A percentile compares a stretch with the other conserved stretches of the same genome.
phyloP scores from a whole-genome alignment of 2,329 filamentous ascomycete genomes.

The Tolypocladium endophyticum region DNA sequence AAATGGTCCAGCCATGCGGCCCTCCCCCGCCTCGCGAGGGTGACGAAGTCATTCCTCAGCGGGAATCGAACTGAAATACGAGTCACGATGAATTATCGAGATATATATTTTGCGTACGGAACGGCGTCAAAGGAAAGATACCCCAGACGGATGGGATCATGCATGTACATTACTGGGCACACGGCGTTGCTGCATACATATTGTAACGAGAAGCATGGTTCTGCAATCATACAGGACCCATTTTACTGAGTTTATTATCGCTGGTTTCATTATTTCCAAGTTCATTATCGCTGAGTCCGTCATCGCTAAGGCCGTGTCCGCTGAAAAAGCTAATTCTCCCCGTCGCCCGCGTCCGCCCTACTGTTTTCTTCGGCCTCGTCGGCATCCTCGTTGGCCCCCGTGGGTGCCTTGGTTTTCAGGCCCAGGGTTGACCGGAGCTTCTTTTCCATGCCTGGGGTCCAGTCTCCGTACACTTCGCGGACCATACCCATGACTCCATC shows the following conservation, averaged over 20 bases:
- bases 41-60: conserved; percentile 14
- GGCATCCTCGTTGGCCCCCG: conserved; percentile 14
- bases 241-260: too few species aligned
- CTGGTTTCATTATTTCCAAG: too few species aligned
- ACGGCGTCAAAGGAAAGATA: conserved; percentile 1
- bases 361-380: conserved; percentile 5
- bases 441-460: conserved; percentile 43
- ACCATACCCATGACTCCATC: conserved; percentile 65
- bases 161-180: neutral
- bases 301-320: neutral
- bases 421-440: conserved; percentile 54
- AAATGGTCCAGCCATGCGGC: conserved; percentile 56
- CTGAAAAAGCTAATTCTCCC: neutral
- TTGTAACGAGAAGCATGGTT: neutral
- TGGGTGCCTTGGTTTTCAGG: conserved; percentile 22
- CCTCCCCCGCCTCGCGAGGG: conserved; percentile 47
- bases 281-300: too few species aligned
- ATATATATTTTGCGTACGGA: neutral
- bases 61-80: neutral
- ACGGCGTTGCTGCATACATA: neutral
- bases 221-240: neutral
- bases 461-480: conserved; percentile 45
- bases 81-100: neutral
- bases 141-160: neutral
- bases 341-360: conserved; percentile 2